These are phyloP conservation scores for Suhomyces vadensis DNA, from an alignment of 805 yeast species.

Conservation along the genomic window DNA sequence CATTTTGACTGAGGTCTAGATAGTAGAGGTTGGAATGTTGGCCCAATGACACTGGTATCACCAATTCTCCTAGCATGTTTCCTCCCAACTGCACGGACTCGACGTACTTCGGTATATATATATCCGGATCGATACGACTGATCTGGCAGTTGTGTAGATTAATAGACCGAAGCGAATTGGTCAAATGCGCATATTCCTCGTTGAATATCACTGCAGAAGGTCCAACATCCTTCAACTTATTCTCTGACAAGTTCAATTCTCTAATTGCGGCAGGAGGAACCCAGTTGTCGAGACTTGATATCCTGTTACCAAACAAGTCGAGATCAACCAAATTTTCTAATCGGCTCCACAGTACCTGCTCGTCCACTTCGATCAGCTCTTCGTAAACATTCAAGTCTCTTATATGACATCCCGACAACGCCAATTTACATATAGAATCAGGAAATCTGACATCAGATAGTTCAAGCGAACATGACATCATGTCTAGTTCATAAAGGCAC, in stretches of 20 bases:
- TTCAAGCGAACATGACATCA: constrained; percentile 25
- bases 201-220: constrained; percentile 9
- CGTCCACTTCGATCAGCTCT: neutral
- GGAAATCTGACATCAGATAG: constrained; percentile 28
- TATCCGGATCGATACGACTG: constrained; percentile 5
- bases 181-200: neutral
- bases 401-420: constrained; percentile 28
- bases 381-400: constrained; percentile 22
- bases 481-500: constrained; percentile 20
- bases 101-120: constrained; percentile 10
- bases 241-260: constrained; percentile 24
- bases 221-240: constrained; percentile 15
- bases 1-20: constrained; percentile 16
- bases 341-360: constrained; percentile 22
- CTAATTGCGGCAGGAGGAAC: constrained; percentile 17
- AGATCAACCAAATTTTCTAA: constrained; percentile 24
- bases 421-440: constrained; percentile 19
- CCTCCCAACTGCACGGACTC: constrained; percentile 8
- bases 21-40: constrained; percentile 12
- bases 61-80: constrained; percentile 15
- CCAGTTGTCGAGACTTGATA: constrained; percentile 19
- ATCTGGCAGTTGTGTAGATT: constrained; percentile 11
- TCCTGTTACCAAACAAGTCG: constrained; percentile 24
- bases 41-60: constrained; percentile 11
- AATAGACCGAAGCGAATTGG: constrained; percentile 6